Percentiles rank a stretch among this genome's conserved stretches.
Evolutionary conservation across 495 filamentous ascomycete genomes (phyloP).

Genomic region (Glonium stellatum): DNA sequence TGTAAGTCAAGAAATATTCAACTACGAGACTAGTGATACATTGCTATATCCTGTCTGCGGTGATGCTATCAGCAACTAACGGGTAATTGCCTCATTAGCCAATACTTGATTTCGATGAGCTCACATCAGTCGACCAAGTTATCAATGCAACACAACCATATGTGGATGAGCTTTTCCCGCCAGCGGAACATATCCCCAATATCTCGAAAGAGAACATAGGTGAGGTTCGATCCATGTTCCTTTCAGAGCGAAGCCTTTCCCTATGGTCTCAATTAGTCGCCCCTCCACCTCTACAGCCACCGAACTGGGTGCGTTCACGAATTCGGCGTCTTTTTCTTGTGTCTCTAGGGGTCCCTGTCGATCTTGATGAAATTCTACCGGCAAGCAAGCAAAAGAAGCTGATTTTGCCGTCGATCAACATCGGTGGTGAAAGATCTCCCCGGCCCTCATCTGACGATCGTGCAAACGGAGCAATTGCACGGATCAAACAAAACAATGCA

Average conservation of each 20-base stretch:
- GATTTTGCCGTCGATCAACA: constrained; percentile 75
- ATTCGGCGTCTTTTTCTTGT: constrained; percentile 95
- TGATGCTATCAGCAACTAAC: constrained; percentile 23
- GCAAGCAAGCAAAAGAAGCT: constrained; percentile 97
- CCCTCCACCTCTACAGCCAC: constrained; percentile 87
- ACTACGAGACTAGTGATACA: constrained; percentile 18
- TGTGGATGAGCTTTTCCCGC: constrained; percentile 51
- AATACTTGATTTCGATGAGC: constrained; percentile 63
- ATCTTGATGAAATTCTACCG: constrained; percentile 93
- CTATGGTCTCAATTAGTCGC: constrained; percentile 96
- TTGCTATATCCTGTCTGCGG: constrained; percentile 6
- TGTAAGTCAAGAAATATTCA: constrained; percentile 29
- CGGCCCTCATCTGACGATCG: constrained; percentile 44
- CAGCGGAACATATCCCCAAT: constrained; percentile 38
- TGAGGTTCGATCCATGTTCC: constrained; percentile 49
- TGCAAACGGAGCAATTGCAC: constrained; percentile 45
- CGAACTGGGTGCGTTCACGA: constrained; percentile 95
- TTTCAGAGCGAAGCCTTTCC: constrained; percentile 66
- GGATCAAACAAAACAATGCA: constrained; percentile 49
- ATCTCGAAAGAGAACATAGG: constrained; percentile 40
- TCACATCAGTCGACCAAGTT: constrained; percentile 18
- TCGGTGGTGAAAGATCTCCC: constrained; percentile 39
- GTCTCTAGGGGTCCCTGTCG: constrained; percentile 88
- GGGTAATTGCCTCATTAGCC: constrained; percentile 41
- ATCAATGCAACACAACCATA: constrained; percentile 39